Conservation (phyloP, 2,329 filamentous ascomycete genomes). For the Emergomyces orientalis region DNA sequence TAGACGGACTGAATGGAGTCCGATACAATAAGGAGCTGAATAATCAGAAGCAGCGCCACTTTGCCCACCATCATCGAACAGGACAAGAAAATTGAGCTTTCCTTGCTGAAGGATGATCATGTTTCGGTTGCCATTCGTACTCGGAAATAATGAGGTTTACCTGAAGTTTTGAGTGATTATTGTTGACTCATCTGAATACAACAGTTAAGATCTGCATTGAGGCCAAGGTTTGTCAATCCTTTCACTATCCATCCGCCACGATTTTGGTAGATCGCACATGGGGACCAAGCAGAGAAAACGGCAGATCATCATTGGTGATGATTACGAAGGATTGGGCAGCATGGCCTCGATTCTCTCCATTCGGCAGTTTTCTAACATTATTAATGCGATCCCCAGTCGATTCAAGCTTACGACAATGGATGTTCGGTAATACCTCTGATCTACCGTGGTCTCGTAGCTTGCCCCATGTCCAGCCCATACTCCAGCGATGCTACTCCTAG, state of each 20-base stretch:
- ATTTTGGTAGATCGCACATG: neutral
- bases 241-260: neutral
- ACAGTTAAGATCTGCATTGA: neutral
- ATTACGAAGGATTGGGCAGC: neutral
- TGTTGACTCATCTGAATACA: neutral
- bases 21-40: neutral
- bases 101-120: neutral
- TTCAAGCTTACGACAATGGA: neutral
- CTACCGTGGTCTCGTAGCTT: neutral
- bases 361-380: neutral
- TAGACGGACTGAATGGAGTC: neutral
- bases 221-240: neutral
- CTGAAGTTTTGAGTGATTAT: neutral
- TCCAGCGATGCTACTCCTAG: neutral
- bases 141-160: too few relatives aligned
- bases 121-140: neutral
- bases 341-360: neutral
- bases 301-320: neutral
- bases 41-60: neutral
- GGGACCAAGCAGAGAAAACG: neutral
- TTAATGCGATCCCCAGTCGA: neutral
- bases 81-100: too few relatives aligned
- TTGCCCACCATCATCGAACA: too few relatives aligned
- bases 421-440: neutral
- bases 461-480: neutral